These are phyloP conservation scores for Microsporum ferrugineum DNA, from an alignment of 2,329 filamentous ascomycete species.

Conservation along the genomic window DNA sequence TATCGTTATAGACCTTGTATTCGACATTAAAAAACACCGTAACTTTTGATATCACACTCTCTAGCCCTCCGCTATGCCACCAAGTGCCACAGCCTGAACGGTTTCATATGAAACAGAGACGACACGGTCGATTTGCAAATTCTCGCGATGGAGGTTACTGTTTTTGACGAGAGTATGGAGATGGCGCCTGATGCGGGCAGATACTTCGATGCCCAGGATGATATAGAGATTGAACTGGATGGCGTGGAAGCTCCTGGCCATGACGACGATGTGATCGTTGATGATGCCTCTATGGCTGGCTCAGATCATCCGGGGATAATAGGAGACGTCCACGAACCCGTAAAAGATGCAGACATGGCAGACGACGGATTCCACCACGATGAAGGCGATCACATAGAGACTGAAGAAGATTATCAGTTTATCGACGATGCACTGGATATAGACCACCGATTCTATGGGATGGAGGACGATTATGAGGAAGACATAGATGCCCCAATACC, in stretches of 20 bases:
- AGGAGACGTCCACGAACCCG: slow-evolving; percentile 22
- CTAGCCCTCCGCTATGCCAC: not conserved
- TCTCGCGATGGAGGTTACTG: slow-evolving; percentile 27
- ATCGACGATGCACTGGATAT: not conserved
- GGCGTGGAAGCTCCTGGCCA: slow-evolving; percentile 31
- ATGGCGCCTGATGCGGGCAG: slow-evolving; percentile 34
- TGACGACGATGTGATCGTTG: slow-evolving; percentile 48
- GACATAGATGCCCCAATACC: slow-evolving; percentile 24
- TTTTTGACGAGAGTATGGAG: slow-evolving; percentile 35
- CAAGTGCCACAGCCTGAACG: not conserved
- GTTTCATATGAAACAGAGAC: not conserved
- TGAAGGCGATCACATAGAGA: slow-evolving; percentile 1
- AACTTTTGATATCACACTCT: not conserved
- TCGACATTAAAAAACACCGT: not conserved
- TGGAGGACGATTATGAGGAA: slow-evolving; percentile 32
- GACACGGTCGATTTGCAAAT: not conserved
- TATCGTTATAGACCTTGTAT: not conserved
- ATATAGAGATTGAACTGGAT: slow-evolving; percentile 47
- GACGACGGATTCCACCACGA: slow-evolving; percentile 29
- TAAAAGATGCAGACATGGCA: slow-evolving; percentile 38
- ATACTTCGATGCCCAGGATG: slow-evolving; percentile 23
- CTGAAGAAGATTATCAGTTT: slow-evolving; percentile 19
- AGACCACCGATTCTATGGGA: slow-evolving; percentile 18
- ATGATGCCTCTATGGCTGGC: slow-evolving; percentile 36
- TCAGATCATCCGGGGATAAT: slow-evolving; percentile 25